A percentile compares a stretch with the other conserved stretches of the same genome.
Conservation (phyloP, 106 monocot genomes). For the Allium cepa region DNA sequence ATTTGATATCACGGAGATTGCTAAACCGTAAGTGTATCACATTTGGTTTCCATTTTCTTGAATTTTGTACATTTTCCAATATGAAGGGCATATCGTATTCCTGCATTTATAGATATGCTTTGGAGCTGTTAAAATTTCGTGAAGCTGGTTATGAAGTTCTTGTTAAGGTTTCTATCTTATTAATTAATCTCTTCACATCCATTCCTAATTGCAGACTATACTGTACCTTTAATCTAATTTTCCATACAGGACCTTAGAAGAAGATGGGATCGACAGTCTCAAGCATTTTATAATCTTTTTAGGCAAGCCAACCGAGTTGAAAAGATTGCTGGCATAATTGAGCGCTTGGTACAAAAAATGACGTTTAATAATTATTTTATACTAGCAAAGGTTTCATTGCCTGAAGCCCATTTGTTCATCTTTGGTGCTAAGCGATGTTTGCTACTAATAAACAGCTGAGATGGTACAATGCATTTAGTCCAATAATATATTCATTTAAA, state of each 20-base stretch:
- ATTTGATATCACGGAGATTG: constrained; percentile 99
- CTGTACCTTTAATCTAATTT: not conserved
- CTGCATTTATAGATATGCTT: constrained; percentile 57
- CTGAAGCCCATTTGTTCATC: not conserved
- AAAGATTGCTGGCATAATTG: constrained; percentile 77
- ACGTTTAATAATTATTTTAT: no score
- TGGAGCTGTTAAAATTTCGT: constrained; percentile 86
- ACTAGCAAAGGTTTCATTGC: no score
- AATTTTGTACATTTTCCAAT: not conserved
- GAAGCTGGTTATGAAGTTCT: constrained; percentile 94
- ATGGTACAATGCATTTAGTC: no score
- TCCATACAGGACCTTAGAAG: constrained; percentile 69
- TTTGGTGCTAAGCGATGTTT: not conserved
- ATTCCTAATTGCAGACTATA: not conserved
- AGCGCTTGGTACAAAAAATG: constrained; percentile 63
- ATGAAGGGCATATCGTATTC: not conserved
- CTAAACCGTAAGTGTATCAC: constrained; percentile 80
- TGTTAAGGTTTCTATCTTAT: constrained; percentile 58
- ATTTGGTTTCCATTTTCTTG: not conserved
- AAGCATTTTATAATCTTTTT: constrained; percentile 84
- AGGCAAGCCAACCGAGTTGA: constrained; percentile 96
- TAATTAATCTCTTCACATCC: not conserved
- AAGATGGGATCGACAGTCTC: constrained; percentile 88
- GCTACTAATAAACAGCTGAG: no score
- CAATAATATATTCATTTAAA: no score